Evolutionary conservation across 352 stramenopile genomes (phyloP).

Genomic region (Thalassiosira hispida): DNA sequence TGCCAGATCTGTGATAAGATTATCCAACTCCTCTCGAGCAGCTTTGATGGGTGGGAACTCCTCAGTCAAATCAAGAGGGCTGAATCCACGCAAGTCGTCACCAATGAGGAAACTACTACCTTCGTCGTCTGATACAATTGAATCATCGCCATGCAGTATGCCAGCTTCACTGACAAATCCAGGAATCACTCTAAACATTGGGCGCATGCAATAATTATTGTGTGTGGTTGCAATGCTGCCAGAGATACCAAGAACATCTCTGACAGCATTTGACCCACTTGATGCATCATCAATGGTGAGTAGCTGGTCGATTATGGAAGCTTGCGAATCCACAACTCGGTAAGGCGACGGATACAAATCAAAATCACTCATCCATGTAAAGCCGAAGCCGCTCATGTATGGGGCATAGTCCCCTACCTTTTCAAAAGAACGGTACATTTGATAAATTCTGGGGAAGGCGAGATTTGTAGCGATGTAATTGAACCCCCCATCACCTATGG

Average conservation of each 20-base stretch:
- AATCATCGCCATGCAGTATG: constrained; percentile 26
- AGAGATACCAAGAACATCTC: constrained; percentile 35
- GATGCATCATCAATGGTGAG: constrained; percentile 31
- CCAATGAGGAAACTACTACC: constrained; percentile 34
- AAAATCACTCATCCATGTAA: constrained; percentile 34
- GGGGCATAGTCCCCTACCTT: constrained; percentile 9
- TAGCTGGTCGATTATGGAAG: constrained; percentile 36
- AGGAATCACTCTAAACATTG: constrained; percentile 38
- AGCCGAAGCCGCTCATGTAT: constrained; percentile 26
- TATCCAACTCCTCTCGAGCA: constrained; percentile 21
- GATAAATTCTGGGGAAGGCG: constrained; percentile 41
- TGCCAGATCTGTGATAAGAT: constrained; percentile 20
- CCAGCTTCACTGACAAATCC: constrained; percentile 27
- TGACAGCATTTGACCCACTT: constrained; percentile 14
- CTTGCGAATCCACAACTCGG: constrained; percentile 29
- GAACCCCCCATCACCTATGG: constrained; percentile 41
- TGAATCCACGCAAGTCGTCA: constrained; percentile 40
- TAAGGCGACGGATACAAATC: constrained; percentile 39
- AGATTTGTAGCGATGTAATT: constrained; percentile 24
- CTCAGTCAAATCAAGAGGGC: constrained; percentile 34
- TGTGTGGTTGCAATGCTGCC: constrained; percentile 3
- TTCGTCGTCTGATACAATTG: constrained; percentile 13
- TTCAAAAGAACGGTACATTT: constrained; percentile 35
- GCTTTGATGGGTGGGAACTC: constrained; percentile 18
- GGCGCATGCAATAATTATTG: constrained; percentile 37